Evolutionary conservation across 176 grass and related monocot species (phyloP), one percentile per base, ranked within the genome.

Genomic region (Carex scoparia): DNA sequence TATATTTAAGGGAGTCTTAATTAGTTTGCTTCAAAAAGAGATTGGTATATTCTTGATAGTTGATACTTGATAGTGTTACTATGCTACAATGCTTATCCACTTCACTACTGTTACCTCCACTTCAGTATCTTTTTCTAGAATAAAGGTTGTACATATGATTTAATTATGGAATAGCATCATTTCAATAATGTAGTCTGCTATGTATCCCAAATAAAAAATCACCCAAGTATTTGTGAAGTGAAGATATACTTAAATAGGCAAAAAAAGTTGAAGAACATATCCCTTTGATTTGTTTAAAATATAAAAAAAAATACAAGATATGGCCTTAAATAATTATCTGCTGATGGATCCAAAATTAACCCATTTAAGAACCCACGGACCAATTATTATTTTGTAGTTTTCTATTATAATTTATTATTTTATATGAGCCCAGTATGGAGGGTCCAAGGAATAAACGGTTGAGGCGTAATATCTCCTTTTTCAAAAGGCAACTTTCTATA

Each of bases 361-460:
- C 38, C 38, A 40, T 40, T 40, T 6, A 70, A 40, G 7, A 9
- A 79, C 23, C 8, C 27, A 64, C 65, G 12, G 10, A 82, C 48
- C 33, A 28, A 82, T 65, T 31, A 65, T 64, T 42, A 59, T 35
- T 30, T 38, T 59, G 54, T 56, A 55, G 49, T 57, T 18, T 57
- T 61, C 14, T 60, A 3, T 16, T 60, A 35, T 10, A 60, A 27
- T 7, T 33, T 37, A 59, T 57, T 64, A 82, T 49, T 82, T 82
- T 82, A 42, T 14, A 82, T 37, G 42, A 46, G 61, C 28, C 38
- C 8, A 12, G 32, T 15, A 69, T 83, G 40, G 48, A 51, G 81
- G 61, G 81, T 53, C 64, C 81, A 83, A 35, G 13, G 35, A 69
- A 83, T 83, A 83, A 83, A 32, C 81, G 63, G 81, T 83, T 83